A percentile compares a stretch with the other conserved stretches of the same genome.
Conservation (phyloP, 805 yeast genomes). For the Priceomyces castillae region DNA sequence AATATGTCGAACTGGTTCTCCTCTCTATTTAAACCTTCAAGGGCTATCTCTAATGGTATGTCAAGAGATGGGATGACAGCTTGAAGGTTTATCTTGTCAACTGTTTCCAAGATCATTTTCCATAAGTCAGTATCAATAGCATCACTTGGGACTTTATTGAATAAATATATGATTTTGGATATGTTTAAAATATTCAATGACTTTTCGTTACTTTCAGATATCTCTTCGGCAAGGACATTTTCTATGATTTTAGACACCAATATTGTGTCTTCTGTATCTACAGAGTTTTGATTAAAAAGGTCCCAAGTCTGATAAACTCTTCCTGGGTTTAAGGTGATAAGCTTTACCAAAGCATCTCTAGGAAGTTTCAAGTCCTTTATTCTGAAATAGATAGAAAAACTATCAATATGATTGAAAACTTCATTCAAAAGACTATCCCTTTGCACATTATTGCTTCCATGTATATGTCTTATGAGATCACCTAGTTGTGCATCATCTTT, state of each 20-base stretch:
- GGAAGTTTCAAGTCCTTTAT: slow-evolving; percentile 17
- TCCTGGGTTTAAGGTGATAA: slow-evolving; percentile 50
- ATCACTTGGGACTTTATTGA: background rate
- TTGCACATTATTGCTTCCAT: slow-evolving; percentile 9
- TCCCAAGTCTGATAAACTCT: slow-evolving; percentile 52
- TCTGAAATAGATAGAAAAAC: slow-evolving; percentile 29
- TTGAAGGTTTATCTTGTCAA: slow-evolving; percentile 7
- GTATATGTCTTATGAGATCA: slow-evolving; percentile 11
- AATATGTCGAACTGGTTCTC: background rate
- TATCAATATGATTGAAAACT: slow-evolving; percentile 18
- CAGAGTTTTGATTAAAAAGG: slow-evolving; percentile 31
- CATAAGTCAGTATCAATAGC: slow-evolving; percentile 1
- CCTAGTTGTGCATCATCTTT: slow-evolving; percentile 9
- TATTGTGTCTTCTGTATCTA: slow-evolving; percentile 17
- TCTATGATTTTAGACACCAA: slow-evolving; percentile 25
- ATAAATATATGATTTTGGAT: slow-evolving; percentile 8
- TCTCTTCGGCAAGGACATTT: slow-evolving; percentile 40
- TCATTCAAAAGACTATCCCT: slow-evolving; percentile 17
- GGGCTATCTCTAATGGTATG: background rate
- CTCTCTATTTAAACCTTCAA: background rate
- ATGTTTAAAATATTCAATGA: slow-evolving; percentile 11
- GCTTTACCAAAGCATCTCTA: slow-evolving; percentile 14
- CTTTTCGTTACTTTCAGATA: slow-evolving; percentile 29
- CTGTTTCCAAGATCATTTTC: slow-evolving; percentile 6
- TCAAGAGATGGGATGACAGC: background rate